phyloP scores from a whole-genome alignment of 2,329 filamentous ascomycete genomes.

The Dichotomopilus funicola region DNA sequence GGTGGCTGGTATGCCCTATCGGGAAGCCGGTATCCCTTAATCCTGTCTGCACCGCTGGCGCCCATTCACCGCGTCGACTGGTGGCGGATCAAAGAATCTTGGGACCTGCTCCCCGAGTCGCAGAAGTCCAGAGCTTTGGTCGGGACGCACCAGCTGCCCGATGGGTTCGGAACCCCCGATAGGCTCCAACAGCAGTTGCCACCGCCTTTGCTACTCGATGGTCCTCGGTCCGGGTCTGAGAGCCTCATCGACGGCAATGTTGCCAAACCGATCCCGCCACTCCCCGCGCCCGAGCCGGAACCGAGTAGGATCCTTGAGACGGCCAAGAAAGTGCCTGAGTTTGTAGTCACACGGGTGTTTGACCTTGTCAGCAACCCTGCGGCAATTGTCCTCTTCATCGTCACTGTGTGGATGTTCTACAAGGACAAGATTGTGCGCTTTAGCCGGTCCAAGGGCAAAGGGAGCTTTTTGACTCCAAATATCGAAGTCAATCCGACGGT shows the following conservation, averaged over 20 bases:
- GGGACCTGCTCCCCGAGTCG: conserved; percentile 32
- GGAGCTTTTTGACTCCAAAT: background rate
- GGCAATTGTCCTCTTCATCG: conserved; percentile 40
- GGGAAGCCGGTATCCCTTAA: conserved; percentile 75
- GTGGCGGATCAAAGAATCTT: conserved; percentile 37
- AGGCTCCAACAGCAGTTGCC: background rate
- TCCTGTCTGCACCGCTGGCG: conserved; percentile 58
- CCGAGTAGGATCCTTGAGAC: conserved; percentile 42
- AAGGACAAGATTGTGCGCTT: conserved; percentile 40
- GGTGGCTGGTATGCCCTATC: conserved; percentile 95
- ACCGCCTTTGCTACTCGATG: conserved; percentile 8
- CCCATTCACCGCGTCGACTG: conserved; percentile 41
- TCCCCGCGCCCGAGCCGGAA: conserved; percentile 27
- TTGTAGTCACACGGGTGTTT: conserved; percentile 43
- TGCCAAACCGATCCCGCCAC: conserved; percentile 17
- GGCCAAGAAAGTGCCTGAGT: conserved; percentile 44
- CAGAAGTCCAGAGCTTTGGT: conserved; percentile 58
- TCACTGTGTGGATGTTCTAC: conserved; percentile 38
- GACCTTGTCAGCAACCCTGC: conserved; percentile 53
- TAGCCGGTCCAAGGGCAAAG: conserved; percentile 25
- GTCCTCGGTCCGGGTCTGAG: conserved; percentile 6
- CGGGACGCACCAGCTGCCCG: conserved; percentile 63
- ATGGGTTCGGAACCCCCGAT: conserved; percentile 21
- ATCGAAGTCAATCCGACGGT: conserved; percentile 11
- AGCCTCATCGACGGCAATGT: background rate